Evolutionary conservation across 768 basidiomycete species (phyloP).

Genomic region (Mycena crocata): DNA sequence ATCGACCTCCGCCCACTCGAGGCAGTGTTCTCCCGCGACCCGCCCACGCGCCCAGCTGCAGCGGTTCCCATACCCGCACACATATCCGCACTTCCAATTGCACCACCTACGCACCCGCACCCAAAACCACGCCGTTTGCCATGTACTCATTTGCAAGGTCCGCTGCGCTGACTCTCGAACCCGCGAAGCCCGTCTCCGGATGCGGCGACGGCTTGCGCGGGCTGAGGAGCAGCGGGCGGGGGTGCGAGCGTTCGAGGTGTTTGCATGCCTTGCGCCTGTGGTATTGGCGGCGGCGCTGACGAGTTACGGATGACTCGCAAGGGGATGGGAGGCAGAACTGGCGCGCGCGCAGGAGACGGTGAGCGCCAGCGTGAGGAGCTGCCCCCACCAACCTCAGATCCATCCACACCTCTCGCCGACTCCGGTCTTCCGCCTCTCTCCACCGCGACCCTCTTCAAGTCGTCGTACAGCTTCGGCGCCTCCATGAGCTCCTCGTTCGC

Average conservation of each 20-base stretch:
- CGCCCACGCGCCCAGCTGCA: too few relatives aligned
- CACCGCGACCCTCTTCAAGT: slow-evolving; percentile 14
- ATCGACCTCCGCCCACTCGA: slow-evolving; percentile 8
- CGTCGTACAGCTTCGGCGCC: slow-evolving; percentile 19
- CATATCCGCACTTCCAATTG: too few relatives aligned
- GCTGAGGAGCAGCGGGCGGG: slow-evolving; percentile 72
- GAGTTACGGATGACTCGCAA: slow-evolving; percentile 16
- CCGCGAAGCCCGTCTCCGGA: slow-evolving; percentile 31
- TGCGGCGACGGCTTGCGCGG: slow-evolving; percentile 81
- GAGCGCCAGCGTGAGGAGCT: slow-evolving; percentile 55
- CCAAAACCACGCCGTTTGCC: neutral
- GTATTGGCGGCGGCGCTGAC: neutral
- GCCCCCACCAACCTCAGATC: slow-evolving; percentile 57
- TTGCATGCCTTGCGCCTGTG: neutral
- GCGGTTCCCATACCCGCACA: too few relatives aligned
- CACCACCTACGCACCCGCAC: slow-evolving; percentile 7
- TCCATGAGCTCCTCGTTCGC: slow-evolving; percentile 23
- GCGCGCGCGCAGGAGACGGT: slow-evolving; percentile 39
- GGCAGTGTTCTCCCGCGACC: neutral
- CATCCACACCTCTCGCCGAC: slow-evolving; percentile 42
- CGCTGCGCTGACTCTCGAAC: neutral
- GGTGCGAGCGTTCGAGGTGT: slow-evolving; percentile 62
- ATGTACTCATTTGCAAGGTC: slow-evolving; percentile 20
- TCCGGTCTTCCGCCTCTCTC: slow-evolving; percentile 21
- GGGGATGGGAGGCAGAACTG: slow-evolving; percentile 5